Conservation (phyloP, 257 asterid genomes). For the Paulownia fortunei region DNA sequence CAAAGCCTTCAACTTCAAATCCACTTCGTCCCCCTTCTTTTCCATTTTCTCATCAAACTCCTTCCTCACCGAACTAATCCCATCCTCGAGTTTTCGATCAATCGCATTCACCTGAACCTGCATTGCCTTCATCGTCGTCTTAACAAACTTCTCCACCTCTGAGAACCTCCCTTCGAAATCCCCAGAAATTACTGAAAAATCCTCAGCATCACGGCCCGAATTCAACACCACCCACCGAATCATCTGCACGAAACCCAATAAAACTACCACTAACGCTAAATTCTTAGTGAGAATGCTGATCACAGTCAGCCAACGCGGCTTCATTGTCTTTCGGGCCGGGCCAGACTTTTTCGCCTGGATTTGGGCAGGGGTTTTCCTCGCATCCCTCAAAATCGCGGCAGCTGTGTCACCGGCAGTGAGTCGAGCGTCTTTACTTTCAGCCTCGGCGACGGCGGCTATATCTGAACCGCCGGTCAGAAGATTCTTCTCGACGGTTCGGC, state of each 20-base stretch:
- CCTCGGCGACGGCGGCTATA: slow-evolving; percentile 40
- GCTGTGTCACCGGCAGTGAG: slow-evolving; percentile 50
- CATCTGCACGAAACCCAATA: slow-evolving; percentile 63
- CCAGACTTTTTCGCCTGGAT: slow-evolving; percentile 40
- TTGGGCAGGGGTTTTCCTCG: slow-evolving; percentile 45
- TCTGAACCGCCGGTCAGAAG: slow-evolving; percentile 42
- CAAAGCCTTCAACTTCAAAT: slow-evolving; percentile 62
- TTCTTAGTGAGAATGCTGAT: slow-evolving; percentile 66
- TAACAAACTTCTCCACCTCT: slow-evolving; percentile 63
- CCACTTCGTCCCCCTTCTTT: slow-evolving; percentile 46
- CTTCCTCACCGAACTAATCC: slow-evolving; percentile 47
- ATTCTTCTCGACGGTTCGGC: slow-evolving; percentile 64
- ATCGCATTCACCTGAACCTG: slow-evolving; percentile 82
- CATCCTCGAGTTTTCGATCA: slow-evolving; percentile 60
- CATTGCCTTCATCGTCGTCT: slow-evolving; percentile 64
- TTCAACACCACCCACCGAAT: slow-evolving; percentile 50
- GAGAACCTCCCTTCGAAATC: slow-evolving; percentile 64
- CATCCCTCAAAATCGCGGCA: slow-evolving; percentile 43
- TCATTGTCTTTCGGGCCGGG: slow-evolving; percentile 47
- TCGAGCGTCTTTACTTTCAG: slow-evolving; percentile 36
- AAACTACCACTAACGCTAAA: slow-evolving; percentile 49
- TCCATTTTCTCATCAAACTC: slow-evolving; percentile 63
- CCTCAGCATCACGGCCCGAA: slow-evolving; percentile 37
- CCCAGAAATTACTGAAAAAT: slow-evolving; percentile 50
- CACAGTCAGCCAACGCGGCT: slow-evolving; percentile 76